Evolutionary conservation across 495 filamentous ascomycete genomes (phyloP), one percentile per base, ranked within the genome.

Genomic region (Daldinia childiae): DNA sequence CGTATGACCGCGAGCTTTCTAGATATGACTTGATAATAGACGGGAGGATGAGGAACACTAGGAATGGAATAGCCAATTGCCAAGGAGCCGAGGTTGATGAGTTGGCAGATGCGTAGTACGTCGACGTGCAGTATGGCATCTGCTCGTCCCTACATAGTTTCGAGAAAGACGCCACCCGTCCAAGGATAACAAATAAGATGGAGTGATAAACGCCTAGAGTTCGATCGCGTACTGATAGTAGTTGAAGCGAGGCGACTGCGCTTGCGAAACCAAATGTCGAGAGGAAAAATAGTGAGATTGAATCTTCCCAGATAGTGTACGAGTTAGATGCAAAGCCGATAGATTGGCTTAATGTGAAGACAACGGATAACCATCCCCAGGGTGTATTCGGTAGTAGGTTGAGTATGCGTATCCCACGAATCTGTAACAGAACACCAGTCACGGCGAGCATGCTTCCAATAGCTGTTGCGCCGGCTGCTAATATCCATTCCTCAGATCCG

Each of bases 281-380:
- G 61, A 98, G 87, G 83, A 98, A 94, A 82, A 95, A 96, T 2
- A 94, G 82, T n/a, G 97, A 84, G 51, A 97, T 97, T 17, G 93
- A 91, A 72, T 98, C 96, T 81, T 99, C 95, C 96, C 96, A 98
- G 68, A 99, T 97, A 5, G 95, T 98, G 80, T 93, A 99, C 1
- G 95, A 98, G 77, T 98, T 99, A 4, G 95, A 95, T 0, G 93
- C 95, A 79, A 98, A 98, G 39, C 94, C 95, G 69, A 92, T 80
- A 15, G 92, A 95, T 77, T 96, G 93, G 69, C 88, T 87, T 27
- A 92, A 77, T 0, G 94, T 95, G 70, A 97, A 92, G 27, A 94
- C 76, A 43, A 94, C 78, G 1, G 92, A 90, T 59, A 97, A 83
- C 90, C 92, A 93, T 17, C 93, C 92, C 95, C 94, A 98, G 58